A percentile compares a stretch with the other conserved stretches of the same genome.
Conservation (phyloP, 1,284 basidiomycete genomes). For the Pholiota adiposa region DNA sequence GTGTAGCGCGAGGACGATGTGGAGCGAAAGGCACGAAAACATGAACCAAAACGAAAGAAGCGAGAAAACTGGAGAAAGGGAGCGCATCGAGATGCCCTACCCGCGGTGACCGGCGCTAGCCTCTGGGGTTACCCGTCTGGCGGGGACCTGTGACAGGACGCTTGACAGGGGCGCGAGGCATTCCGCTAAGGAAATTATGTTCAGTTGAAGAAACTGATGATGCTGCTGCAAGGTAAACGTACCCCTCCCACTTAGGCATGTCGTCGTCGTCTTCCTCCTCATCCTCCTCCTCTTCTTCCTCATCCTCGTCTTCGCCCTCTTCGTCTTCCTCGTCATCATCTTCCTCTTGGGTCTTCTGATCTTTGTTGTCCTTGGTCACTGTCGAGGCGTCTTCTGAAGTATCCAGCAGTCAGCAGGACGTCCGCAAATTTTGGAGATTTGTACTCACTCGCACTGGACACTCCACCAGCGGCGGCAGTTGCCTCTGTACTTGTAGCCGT, state of each 20-base stretch:
- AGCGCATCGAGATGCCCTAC: no score
- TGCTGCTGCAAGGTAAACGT: neutral
- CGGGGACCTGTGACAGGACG: conserved; percentile 1
- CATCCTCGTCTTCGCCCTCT: conserved; percentile 3
- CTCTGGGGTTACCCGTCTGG: no score
- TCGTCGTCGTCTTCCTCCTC: conserved; percentile 16
- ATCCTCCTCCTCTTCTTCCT: conserved; percentile 13
- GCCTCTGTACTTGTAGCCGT: neutral
- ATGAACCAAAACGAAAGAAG: neutral
- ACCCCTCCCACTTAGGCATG: conserved; percentile 8
- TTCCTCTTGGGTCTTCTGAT: neutral
- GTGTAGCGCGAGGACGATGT: neutral
- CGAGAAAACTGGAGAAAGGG: no score
- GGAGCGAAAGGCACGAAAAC: no score
- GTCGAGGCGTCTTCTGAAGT: neutral
- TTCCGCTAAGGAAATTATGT: neutral
- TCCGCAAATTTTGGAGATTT: no score
- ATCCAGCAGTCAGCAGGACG: neutral
- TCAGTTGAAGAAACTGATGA: neutral
- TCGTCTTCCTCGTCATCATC: conserved; percentile 2
- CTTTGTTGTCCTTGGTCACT: neutral
- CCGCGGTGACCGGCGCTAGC: neutral
- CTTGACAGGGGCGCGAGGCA: conserved; percentile 2
- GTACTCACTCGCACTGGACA: neutral
- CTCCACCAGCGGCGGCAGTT: neutral